Percentiles rank a stretch among this genome's conserved stretches.
These are phyloP conservation scores for Kuraishia hungarica DNA, from an alignment of 805 yeast genomes.

Conservation along the genomic window DNA sequence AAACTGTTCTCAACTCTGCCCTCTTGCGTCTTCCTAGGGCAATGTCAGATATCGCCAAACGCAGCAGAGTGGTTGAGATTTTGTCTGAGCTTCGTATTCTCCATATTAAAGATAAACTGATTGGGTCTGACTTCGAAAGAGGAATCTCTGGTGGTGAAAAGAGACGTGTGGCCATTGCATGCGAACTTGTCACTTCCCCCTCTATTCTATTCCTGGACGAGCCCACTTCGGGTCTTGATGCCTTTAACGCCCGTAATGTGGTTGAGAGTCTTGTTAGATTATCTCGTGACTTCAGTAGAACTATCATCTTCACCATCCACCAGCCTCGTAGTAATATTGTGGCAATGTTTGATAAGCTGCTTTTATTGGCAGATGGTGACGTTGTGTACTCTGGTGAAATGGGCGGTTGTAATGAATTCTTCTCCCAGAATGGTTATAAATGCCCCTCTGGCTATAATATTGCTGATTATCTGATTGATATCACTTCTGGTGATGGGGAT, in stretches of 20 bases:
- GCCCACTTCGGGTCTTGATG: slow-evolving; percentile 93
- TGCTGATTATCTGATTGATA: slow-evolving; percentile 89
- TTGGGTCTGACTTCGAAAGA: slow-evolving; percentile 83
- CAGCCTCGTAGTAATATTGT: slow-evolving; percentile 97
- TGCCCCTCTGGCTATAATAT: slow-evolving; percentile 90
- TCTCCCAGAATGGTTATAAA: slow-evolving; percentile 61
- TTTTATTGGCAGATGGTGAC: slow-evolving; percentile 77
- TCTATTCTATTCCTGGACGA: slow-evolving; percentile 78
- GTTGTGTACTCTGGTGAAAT: slow-evolving; percentile 85
- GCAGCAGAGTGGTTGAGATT: slow-evolving; percentile 75
- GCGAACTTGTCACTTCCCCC: slow-evolving; percentile 87
- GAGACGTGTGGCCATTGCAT: slow-evolving; percentile 86
- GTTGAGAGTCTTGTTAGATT: slow-evolving; percentile 75
- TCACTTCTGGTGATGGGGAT: slow-evolving; percentile 60
- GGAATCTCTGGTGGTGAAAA: slow-evolving; percentile 95
- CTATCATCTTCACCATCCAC: slow-evolving; percentile 89
- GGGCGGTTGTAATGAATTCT: slow-evolving; percentile 65
- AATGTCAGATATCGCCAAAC: slow-evolving; percentile 70
- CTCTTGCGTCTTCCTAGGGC: slow-evolving; percentile 73
- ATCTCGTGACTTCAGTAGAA: slow-evolving; percentile 74
- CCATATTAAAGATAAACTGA: slow-evolving; percentile 72
- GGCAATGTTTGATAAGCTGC: slow-evolving; percentile 74
- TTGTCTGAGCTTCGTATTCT: slow-evolving; percentile 77
- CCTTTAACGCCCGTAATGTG: slow-evolving; percentile 88
- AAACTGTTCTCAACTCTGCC: slow-evolving; percentile 90